Conservation (phyloP, 805 yeast species). For the Scheffersomyces ergatensis region DNA sequence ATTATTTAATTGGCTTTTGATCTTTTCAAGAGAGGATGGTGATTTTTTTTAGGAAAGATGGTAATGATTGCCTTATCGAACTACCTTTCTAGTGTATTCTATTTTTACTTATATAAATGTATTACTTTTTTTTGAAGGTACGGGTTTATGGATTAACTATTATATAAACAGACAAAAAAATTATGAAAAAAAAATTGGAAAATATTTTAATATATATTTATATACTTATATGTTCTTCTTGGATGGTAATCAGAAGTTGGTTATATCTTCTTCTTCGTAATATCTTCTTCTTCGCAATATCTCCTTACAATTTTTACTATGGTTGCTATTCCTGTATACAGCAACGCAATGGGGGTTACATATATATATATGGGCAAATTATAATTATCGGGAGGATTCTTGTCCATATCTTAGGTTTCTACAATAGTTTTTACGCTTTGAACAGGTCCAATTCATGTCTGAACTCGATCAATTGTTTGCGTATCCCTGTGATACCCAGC, state of each 20-base stretch:
- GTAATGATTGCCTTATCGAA: too few species aligned
- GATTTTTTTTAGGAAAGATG: not conserved
- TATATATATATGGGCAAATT: not conserved
- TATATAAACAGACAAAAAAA: slow-evolving; percentile 16
- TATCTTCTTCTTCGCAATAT: not conserved
- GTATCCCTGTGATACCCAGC: slow-evolving; percentile 16
- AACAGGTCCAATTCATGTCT: slow-evolving; percentile 5
- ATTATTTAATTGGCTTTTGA: too few species aligned
- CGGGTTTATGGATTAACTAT: slow-evolving; percentile 24
- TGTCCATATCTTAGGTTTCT: too few species aligned
- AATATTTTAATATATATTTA: too few species aligned
- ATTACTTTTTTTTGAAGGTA: slow-evolving; percentile 15
- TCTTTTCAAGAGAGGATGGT: not conserved
- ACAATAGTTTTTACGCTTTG: too few species aligned
- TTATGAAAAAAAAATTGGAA: slow-evolving; percentile 15
- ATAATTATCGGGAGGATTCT: too few species aligned
- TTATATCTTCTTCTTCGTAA: too few species aligned
- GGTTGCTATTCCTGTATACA: too few species aligned
- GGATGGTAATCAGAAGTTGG: too few species aligned
- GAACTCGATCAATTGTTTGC: slow-evolving; percentile 13
- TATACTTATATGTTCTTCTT: too few species aligned
- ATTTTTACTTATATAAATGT: slow-evolving; percentile 18
- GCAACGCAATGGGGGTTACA: too few species aligned
- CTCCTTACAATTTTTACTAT: too few species aligned
- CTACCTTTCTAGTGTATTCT: slow-evolving; percentile 13